These are phyloP conservation scores for Barnettozyma sp. DNA, from an alignment of 805 yeast genomes.

Conservation along the genomic window DNA sequence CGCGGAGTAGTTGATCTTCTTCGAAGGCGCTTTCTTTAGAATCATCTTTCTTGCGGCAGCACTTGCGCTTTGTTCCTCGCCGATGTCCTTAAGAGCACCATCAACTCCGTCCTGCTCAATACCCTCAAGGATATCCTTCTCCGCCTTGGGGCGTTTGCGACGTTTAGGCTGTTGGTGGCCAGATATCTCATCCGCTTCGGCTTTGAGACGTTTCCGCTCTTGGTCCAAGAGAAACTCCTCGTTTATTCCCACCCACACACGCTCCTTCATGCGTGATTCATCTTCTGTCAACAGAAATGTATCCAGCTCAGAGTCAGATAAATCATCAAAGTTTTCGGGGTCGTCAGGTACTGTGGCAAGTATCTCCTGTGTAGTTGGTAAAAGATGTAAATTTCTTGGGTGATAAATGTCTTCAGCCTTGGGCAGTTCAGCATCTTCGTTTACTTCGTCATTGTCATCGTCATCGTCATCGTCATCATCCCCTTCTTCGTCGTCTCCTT, in stretches of 20 bases:
- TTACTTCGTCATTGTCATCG: no score
- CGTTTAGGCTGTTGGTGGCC: slow-evolving; percentile 62
- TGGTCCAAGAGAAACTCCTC: slow-evolving; percentile 81
- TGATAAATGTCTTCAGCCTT: slow-evolving; percentile 33
- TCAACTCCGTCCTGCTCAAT: slow-evolving; percentile 30
- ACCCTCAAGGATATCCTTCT: slow-evolving; percentile 28
- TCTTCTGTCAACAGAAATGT: slow-evolving; percentile 54
- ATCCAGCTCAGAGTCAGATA: slow-evolving; percentile 77
- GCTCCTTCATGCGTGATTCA: slow-evolving; percentile 67
- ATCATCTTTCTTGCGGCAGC: slow-evolving; percentile 76
- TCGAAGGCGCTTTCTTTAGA: slow-evolving; percentile 68
- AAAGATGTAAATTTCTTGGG: slow-evolving; percentile 47
- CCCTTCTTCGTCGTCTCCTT: slow-evolving; percentile 6
- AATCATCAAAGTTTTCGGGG: slow-evolving; percentile 60
- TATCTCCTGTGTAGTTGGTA: slow-evolving; percentile 54
- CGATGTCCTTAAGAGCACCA: slow-evolving; percentile 39
- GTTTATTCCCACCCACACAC: slow-evolving; percentile 86
- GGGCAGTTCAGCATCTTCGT: slow-evolving; percentile 10
- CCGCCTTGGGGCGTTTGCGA: slow-evolving; percentile 35
- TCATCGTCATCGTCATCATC: slow-evolving; percentile 15
- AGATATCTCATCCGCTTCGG: slow-evolving; percentile 79
- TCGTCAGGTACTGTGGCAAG: slow-evolving; percentile 50
- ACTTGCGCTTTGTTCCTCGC: slow-evolving; percentile 51
- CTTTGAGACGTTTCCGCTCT: slow-evolving; percentile 74
- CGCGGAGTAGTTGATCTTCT: slow-evolving; percentile 85